Evolutionary conservation across 257 asterid species (phyloP).

Genomic region (Solanum habrochaites): DNA sequence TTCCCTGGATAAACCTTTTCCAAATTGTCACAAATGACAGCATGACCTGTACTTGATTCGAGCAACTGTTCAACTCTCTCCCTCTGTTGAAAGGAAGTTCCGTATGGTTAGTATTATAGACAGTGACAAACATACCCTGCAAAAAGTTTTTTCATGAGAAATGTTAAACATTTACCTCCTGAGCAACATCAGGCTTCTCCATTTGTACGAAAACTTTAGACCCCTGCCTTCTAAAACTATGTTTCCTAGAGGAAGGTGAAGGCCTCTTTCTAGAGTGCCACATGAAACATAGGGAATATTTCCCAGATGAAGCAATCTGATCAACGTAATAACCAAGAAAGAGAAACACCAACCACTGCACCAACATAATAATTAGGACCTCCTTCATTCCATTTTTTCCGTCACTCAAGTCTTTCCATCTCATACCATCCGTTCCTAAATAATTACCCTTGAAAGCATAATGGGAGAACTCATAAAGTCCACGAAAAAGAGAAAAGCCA

Average conservation of each 20-base stretch:
- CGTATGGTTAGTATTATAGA: conserved; percentile 4
- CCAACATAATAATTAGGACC: conserved; percentile 48
- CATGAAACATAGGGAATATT: conserved; percentile 47
- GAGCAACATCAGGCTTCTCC: conserved; percentile 72
- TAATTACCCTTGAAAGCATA: conserved; percentile 56
- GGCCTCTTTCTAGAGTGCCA: conserved; percentile 28
- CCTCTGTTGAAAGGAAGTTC: conserved; percentile 32
- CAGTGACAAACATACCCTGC: neutral
- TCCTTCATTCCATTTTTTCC: conserved; percentile 63
- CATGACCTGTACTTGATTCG: conserved; percentile 49
- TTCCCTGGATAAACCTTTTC: conserved; percentile 76
- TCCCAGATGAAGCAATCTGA: conserved; percentile 69
- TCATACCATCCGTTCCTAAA: conserved; percentile 89
- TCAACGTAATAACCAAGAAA: conserved; percentile 59
- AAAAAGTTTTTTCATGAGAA: neutral
- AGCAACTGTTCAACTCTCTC: conserved; percentile 77
- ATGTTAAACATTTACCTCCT: conserved; percentile 48
- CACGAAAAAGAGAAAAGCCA: conserved; percentile 87
- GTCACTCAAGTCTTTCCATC: conserved; percentile 69
- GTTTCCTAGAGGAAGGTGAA: conserved; percentile 48
- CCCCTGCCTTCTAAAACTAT: conserved; percentile 57
- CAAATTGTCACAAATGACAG: conserved; percentile 62
- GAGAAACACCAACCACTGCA: conserved; percentile 81
- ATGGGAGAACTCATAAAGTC: conserved; percentile 72
- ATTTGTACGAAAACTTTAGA: conserved; percentile 61